A percentile compares a stretch with the other conserved stretches of the same genome.
Evolutionary conservation across 2,329 filamentous ascomycete species (phyloP).

Genomic region (Neopestalotiopsis clavispora): DNA sequence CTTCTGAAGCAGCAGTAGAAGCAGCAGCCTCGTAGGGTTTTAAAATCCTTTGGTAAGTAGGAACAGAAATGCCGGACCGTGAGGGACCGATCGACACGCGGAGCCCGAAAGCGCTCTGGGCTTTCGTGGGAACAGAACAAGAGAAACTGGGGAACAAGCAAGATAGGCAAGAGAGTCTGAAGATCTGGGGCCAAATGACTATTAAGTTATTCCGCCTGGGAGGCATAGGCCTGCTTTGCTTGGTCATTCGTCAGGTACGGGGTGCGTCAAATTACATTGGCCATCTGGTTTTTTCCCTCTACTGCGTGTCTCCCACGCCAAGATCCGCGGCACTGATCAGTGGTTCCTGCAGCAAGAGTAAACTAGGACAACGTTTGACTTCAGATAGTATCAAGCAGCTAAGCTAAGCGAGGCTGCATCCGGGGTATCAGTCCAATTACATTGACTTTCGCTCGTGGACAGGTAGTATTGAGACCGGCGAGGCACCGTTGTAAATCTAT

Average conservation of each 20-base stretch:
- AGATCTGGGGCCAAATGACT: slow-evolving; percentile 8
- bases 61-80: slow-evolving; percentile 5
- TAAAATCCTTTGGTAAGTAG: background rate
- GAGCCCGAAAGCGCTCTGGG: background rate
- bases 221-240: background rate
- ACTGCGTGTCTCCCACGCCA: no score
- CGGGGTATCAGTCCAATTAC: background rate
- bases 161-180: slow-evolving; percentile 3
- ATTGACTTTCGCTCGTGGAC: background rate
- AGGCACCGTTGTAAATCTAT: background rate
- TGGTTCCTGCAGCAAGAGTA: slow-evolving; percentile 5
- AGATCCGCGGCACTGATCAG: background rate
- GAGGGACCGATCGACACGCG: background rate
- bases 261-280: background rate
- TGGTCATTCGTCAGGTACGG: background rate
- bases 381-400: background rate
- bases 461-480: slow-evolving; percentile 4
- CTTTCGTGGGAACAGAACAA: background rate
- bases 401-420: slow-evolving; percentile 8
- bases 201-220: slow-evolving; percentile 4
- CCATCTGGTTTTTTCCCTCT: background rate
- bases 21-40: background rate
- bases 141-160: background rate
- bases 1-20: background rate
- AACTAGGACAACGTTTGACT: background rate